A percentile compares a stretch with the other conserved stretches of the same genome.
Evolutionary conservation across 1,139 yeast species (phyloP).

Genomic region (Diutina sp.): DNA sequence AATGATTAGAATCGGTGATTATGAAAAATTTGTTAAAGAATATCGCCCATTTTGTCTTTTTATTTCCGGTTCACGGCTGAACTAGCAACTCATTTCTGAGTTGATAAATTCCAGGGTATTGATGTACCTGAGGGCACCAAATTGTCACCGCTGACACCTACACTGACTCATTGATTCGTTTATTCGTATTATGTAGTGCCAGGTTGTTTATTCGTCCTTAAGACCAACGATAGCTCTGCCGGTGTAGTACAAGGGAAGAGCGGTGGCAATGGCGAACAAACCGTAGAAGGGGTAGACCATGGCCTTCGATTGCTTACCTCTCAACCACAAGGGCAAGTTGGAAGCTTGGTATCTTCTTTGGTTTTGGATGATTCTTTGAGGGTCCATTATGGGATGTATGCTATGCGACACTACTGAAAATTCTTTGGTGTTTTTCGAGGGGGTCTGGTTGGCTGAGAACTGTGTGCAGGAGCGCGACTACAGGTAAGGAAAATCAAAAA

Average conservation of each 20-base stretch:
- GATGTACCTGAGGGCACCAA: not conserved
- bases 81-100: not conserved
- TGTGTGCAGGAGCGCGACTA: not conserved
- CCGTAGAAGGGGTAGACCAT: constrained; percentile 86
- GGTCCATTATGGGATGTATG: constrained; percentile 26
- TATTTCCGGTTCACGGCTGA: not conserved
- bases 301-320: constrained; percentile 62
- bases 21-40: too few species aligned
- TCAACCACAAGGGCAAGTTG: constrained; percentile 64
- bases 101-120: not conserved
- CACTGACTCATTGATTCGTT: not conserved
- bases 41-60: too few species aligned
- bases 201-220: constrained; percentile 28
- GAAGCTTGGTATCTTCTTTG: constrained; percentile 68
- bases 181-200: not conserved
- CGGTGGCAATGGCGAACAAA: constrained; percentile 61
- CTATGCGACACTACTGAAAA: not conserved
- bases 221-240: constrained; percentile 71
- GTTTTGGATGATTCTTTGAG: constrained; percentile 58
- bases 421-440: not conserved
- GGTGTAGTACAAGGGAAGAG: constrained; percentile 59
- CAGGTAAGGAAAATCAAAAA: not conserved
- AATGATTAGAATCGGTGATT: too few species aligned
- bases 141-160: not conserved
- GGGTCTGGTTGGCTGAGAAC: not conserved